Evolutionary conservation across 2,329 filamentous ascomycete genomes (phyloP).

Genomic region (Sporothrix pseudoabietina): DNA sequence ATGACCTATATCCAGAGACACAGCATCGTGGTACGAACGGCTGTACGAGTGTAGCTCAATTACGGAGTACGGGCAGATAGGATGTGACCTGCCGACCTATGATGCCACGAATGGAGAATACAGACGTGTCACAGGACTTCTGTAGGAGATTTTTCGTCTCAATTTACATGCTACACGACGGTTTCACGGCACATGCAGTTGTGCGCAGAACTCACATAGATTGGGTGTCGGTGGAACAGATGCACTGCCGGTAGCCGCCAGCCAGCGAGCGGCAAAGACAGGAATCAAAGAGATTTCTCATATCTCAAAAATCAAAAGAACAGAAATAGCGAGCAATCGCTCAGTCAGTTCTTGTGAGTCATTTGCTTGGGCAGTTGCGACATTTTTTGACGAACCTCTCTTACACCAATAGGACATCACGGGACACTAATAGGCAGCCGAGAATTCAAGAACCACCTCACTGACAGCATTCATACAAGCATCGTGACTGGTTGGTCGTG

Average conservation of each 20-base stretch:
- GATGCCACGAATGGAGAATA: not conserved
- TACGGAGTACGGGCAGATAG: not conserved
- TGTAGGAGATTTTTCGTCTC: not conserved
- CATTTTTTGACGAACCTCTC: not conserved
- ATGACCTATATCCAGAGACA: not conserved
- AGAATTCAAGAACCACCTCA: not conserved
- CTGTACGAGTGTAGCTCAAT: not conserved
- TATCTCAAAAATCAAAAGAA: not conserved
- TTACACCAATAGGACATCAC: not conserved
- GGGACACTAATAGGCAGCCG: not conserved
- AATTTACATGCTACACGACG: conserved; percentile 17
- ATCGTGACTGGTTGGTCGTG: not conserved
- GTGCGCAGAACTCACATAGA: not conserved
- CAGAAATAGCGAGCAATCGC: conserved; percentile 4
- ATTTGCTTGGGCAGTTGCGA: not conserved
- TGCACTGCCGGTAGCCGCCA: not conserved
- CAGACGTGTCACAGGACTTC: not conserved
- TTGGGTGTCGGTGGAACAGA: no score
- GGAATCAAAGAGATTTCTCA: no score
- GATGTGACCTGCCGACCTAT: not conserved
- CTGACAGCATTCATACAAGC: not conserved
- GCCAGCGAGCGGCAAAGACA: no score
- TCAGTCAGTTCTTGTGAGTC: not conserved
- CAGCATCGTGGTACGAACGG: not conserved
- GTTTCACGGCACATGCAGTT: not conserved